A percentile compares a stretch with the other conserved stretches of the same genome.
These are phyloP conservation scores for Cunninghamia lanceolata DNA, from an alignment of 75 land plant species.

Conservation along the genomic window DNA sequence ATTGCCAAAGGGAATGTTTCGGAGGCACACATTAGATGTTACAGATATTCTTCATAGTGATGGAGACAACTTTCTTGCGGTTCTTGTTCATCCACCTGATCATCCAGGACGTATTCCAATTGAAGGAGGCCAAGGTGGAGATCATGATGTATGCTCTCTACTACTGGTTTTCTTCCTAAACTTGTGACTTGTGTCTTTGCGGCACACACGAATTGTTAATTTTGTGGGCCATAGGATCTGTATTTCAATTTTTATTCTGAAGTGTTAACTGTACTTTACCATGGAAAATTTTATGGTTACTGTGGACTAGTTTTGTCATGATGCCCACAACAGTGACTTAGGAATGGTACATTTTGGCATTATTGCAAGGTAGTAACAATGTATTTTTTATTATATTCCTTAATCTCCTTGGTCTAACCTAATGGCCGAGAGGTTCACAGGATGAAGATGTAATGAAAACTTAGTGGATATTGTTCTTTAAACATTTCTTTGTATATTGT, in stretches of 20 bases:
- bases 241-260: not conserved
- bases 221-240: not conserved
- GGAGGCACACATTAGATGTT: conserved; percentile 80
- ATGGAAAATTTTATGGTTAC: not conserved
- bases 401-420: too few relatives aligned
- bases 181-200: not conserved
- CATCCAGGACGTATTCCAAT: conserved; percentile 92
- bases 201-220: not conserved
- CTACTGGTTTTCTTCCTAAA: not conserved
- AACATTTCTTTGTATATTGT: not conserved
- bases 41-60: conserved; percentile 57
- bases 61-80: conserved; percentile 80
- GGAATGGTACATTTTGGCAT: not conserved
- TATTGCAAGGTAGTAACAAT: not conserved
- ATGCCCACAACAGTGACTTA: not conserved
- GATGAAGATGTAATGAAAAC: not conserved
- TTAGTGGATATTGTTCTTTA: not conserved
- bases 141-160: conserved; percentile 76
- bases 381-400: not conserved
- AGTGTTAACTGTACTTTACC: not conserved
- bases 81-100: conserved; percentile 94
- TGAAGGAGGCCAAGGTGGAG: conserved; percentile 98
- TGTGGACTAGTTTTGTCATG: not conserved
- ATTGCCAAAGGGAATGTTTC: conserved; percentile 90
- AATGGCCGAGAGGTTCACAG: not conserved